Evolutionary conservation across 2,329 filamentous ascomycete genomes (phyloP), one percentile per base, ranked within the genome.

Genomic region (Diaporthe humulicola): DNA sequence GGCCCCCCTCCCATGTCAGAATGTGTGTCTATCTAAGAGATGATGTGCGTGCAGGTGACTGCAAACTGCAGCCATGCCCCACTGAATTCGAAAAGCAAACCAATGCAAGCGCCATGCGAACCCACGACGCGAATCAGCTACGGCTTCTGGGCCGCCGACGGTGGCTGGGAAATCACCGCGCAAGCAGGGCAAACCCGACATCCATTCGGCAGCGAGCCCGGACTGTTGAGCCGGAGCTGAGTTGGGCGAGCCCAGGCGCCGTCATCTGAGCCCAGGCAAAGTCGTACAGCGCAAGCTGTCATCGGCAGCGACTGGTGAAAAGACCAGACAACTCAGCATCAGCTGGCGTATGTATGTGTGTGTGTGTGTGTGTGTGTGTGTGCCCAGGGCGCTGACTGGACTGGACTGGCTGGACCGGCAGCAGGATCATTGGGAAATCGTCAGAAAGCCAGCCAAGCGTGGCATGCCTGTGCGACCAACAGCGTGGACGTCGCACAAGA

Each of bases 151-250:
- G 30, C 33, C 58, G 28, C 56, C n/a, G 71, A n/a, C 14, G 38
- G 67, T 71, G 52, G 64, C 54, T 70, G 67, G 72, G 54, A 50
- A 33, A 72, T 25, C n/a, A 56, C 28, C 19, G 36, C 57, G 25
- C 38, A 64, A 64, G 70, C 70, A 72, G 70, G 70, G 70, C 45
- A 64, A n/a, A 45, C 70, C 70, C 70, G 19, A 54, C 70, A 60
- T 25, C 25, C 45, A 45, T 45, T 54, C 33, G 64, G 64, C 64
- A 54, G 19, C n/a, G 48, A 54, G 48, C 64, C 64, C 48, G 45
- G 45, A 14, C 15, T 64, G 57, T 70, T 25, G 8, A 45, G 42
- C 52, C 52, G 42, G 48, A n/a, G 70, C 36, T 56, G 48, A n/a
- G 70, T 45, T 56, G 42, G 70, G 57, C 70, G 60, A 30, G 50